Conservation (phyloP, 495 filamentous ascomycete genomes). For the Tuber indicum region DNA sequence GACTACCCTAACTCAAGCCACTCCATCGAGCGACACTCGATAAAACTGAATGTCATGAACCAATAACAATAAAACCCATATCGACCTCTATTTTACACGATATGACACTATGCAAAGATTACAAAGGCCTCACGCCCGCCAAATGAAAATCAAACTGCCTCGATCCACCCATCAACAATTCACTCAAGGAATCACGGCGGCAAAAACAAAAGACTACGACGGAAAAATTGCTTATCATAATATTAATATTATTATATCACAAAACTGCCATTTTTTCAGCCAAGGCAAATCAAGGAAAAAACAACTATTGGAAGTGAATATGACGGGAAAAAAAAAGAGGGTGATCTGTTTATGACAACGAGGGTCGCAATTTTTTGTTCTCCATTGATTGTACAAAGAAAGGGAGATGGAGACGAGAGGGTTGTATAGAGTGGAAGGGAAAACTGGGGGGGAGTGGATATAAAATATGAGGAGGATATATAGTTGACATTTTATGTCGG, state of each 20-base stretch:
- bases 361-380: background rate
- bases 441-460: background rate
- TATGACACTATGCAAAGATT: background rate
- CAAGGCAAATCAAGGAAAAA: background rate
- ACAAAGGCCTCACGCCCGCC: background rate
- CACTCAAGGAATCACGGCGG: background rate
- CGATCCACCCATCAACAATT: background rate
- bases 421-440: background rate
- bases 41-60: background rate
- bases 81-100: background rate
- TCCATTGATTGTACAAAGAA: constrained; percentile 1
- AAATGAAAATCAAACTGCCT: background rate
- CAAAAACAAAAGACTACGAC: background rate
- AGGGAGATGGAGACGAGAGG: background rate
- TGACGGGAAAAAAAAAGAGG: background rate
- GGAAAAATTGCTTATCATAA: background rate
- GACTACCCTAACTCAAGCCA: background rate
- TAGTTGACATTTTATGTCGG: background rate
- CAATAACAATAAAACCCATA: background rate
- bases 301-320: background rate
- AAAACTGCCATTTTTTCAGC: background rate
- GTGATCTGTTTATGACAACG: background rate
- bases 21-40: background rate
- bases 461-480: background rate
- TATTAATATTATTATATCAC: background rate